Evolutionary conservation across 2,329 filamentous ascomycete species (phyloP).

Genomic region (Trichoderma cornu-damae): DNA sequence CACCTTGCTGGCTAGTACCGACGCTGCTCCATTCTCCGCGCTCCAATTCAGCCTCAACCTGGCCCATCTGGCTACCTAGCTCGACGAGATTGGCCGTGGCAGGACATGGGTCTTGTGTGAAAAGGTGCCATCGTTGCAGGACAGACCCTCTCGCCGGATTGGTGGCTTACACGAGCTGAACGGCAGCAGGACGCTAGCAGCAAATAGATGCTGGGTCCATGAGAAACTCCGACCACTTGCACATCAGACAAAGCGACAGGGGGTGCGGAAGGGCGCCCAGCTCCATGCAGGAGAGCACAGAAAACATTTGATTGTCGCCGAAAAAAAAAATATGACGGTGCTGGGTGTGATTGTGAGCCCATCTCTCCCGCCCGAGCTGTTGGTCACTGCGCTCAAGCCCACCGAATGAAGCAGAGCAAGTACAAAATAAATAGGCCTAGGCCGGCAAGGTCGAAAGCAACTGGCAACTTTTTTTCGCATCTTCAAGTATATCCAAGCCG

Average conservation of each 20-base stretch:
- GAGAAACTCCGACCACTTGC: not conserved
- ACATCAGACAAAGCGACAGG: not conserved
- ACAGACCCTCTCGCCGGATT: constrained; percentile 6
- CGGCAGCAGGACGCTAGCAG: constrained; percentile 14
- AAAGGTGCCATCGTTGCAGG: constrained; percentile 14
- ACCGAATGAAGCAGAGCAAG: too few relatives aligned
- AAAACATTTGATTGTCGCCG: not conserved
- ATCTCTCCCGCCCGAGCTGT: not conserved
- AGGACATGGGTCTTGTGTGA: constrained; percentile 21
- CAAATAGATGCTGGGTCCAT: constrained; percentile 17
- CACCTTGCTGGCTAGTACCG: not conserved
- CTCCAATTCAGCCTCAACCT: constrained; percentile 26
- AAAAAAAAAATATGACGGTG: not conserved
- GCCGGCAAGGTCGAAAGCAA: not conserved
- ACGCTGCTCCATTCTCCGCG: not conserved
- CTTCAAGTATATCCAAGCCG: not conserved
- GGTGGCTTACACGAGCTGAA: constrained; percentile 19
- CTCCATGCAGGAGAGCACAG: not conserved
- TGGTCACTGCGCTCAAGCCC: not conserved
- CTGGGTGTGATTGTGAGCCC: not conserved
- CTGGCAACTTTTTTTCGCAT: not conserved
- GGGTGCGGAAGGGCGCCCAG: constrained; percentile 8
- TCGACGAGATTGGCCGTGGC: constrained; percentile 26
- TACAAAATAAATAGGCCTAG: not conserved
- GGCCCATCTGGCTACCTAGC: constrained; percentile 24